phyloP scores from a whole-genome alignment of 176 grass and related monocot species.

The Eleusine indica region DNA sequence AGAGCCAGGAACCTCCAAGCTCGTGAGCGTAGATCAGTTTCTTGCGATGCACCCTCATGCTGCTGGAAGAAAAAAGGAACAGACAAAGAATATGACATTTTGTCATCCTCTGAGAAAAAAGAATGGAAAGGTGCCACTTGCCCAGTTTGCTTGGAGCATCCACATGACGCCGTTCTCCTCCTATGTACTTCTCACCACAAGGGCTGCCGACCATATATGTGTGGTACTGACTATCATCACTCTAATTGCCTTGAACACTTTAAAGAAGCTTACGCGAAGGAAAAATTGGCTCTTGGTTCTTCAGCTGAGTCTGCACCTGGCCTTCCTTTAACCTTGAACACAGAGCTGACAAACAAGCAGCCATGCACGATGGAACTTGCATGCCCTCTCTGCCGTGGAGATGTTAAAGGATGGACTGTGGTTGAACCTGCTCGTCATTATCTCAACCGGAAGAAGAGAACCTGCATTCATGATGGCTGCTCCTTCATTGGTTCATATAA shows the following conservation, averaged over 20 bases:
- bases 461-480: slow-evolving; percentile 75
- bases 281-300: slow-evolving; percentile 37
- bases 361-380: slow-evolving; percentile 60
- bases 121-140: slow-evolving; percentile 88
- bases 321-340: slow-evolving; percentile 29
- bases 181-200: slow-evolving; percentile 92
- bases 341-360: slow-evolving; percentile 40
- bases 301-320: slow-evolving; percentile 23
- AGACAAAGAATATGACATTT: slow-evolving; percentile 42
- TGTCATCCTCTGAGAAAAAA: slow-evolving; percentile 59
- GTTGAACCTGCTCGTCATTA: slow-evolving; percentile 76
- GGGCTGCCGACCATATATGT: slow-evolving; percentile 96
- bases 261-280: slow-evolving; percentile 74
- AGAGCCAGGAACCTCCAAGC: slow-evolving; percentile 45
- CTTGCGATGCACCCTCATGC: slow-evolving; percentile 39
- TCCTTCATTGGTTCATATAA: slow-evolving; percentile 78
- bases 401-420: slow-evolving; percentile 94
- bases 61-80: slow-evolving; percentile 38
- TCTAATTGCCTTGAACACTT: slow-evolving; percentile 95
- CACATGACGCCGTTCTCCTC: slow-evolving; percentile 97
- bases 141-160: slow-evolving; percentile 88
- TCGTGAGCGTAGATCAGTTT: slow-evolving; percentile 46
- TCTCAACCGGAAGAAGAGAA: slow-evolving; percentile 80
- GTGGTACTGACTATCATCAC: slow-evolving; percentile 76
- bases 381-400: slow-evolving; percentile 86